Conservation (phyloP, 192 early-diverging fungal species). For the Glomus cerebriforme region DNA sequence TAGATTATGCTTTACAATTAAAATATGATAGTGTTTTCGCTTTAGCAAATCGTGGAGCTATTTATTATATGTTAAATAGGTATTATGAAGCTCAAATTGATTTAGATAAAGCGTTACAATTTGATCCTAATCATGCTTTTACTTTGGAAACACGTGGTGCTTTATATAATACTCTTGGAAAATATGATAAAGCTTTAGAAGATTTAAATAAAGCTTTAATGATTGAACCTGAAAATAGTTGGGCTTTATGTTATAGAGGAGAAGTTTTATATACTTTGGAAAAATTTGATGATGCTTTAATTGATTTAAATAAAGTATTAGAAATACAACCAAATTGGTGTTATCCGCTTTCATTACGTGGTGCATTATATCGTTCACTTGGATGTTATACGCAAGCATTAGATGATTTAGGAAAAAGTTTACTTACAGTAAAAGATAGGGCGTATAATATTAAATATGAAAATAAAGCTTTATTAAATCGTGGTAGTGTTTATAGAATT, state of each 20-base stretch:
- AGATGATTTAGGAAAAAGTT: background rate
- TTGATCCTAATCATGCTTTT: conserved; percentile 15
- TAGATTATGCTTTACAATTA: conserved; percentile 12
- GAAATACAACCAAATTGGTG: background rate
- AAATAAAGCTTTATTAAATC: conserved; percentile 19
- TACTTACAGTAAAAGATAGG: background rate
- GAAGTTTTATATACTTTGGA: background rate
- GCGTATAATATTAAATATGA: conserved; percentile 18
- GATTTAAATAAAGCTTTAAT: background rate
- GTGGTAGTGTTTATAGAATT: background rate
- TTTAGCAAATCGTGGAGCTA: conserved; percentile 2
- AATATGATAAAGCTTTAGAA: background rate
- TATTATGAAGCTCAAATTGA: conserved; percentile 10
- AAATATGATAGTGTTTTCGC: background rate
- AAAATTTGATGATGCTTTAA: conserved; percentile 24
- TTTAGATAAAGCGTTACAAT: background rate
- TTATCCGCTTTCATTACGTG: conserved; percentile 11
- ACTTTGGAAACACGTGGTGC: conserved; percentile 8
- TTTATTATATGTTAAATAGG: conserved; percentile 2
- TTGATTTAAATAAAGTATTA: conserved; percentile 9
- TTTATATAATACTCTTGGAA: conserved; percentile 4
- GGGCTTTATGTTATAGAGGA: conserved; percentile 17
- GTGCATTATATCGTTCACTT: conserved; percentile 12
- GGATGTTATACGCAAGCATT: conserved; percentile 10
- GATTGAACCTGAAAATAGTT: conserved; percentile 1